phyloP scores from a whole-genome alignment of 2,329 filamentous ascomycete genomes.

The Xylariaceae sp. region DNA sequence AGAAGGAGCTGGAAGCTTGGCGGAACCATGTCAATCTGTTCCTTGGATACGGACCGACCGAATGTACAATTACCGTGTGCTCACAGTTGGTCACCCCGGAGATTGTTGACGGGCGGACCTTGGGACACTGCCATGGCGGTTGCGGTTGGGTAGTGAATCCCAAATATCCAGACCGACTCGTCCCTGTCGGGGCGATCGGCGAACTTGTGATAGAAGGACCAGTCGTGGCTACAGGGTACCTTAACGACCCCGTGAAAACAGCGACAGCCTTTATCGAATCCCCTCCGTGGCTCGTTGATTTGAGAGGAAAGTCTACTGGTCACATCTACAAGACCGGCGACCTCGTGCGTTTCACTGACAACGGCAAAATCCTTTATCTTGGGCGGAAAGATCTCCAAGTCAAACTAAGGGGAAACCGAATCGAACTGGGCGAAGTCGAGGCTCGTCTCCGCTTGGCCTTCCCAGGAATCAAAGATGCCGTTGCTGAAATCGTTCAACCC shows the following conservation, averaged over 20 bases:
- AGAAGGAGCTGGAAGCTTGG: conserved; percentile 14
- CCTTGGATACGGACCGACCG: conserved; percentile 14
- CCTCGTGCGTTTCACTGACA: conserved; percentile 27
- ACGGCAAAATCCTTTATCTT: conserved; percentile 35
- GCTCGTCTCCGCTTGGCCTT: conserved; percentile 25
- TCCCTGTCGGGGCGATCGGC: conserved; percentile 28
- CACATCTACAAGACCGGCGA: conserved; percentile 41
- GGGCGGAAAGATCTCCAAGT: conserved; percentile 45
- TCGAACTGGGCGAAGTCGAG: conserved; percentile 42
- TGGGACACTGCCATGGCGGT: neutral
- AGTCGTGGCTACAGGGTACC: conserved; percentile 35
- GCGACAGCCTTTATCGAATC: conserved; percentile 37
- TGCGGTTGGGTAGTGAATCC: conserved; percentile 37
- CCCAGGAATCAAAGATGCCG: conserved; percentile 32
- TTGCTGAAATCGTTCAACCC: conserved; percentile 38
- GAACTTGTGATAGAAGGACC: conserved; percentile 37
- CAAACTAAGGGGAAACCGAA: conserved; percentile 43
- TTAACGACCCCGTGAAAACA: conserved; percentile 35
- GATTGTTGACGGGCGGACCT: neutral
- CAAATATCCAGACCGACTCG: conserved; percentile 24
- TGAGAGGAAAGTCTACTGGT: conserved; percentile 41
- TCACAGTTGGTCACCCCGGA: neutral
- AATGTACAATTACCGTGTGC: conserved; percentile 2
- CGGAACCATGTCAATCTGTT: conserved; percentile 8
- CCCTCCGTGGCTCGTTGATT: conserved; percentile 22